A percentile compares a stretch with the other conserved stretches of the same genome.
These are phyloP conservation scores for Schwanniomyces pseudopolymorphus DNA, from an alignment of 805 yeast species.

Conservation along the genomic window DNA sequence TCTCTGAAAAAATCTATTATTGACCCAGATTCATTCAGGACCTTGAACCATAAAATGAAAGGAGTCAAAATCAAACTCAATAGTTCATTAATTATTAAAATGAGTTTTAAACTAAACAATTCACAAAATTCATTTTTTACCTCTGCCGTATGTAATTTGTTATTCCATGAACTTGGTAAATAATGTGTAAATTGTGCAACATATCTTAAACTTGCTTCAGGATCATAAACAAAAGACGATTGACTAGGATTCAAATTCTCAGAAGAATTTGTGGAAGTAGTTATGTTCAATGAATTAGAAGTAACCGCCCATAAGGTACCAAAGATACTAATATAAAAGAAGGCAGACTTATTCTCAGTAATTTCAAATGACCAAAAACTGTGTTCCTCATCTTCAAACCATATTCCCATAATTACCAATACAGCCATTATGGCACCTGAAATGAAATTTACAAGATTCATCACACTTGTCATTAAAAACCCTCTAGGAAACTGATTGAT, in stretches of 20 bases:
- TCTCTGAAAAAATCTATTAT: slow-evolving; percentile 92
- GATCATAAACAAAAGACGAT: slow-evolving; percentile 69
- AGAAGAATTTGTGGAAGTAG: slow-evolving; percentile 15
- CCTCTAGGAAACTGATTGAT: slow-evolving; percentile 92
- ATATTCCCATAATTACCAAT: slow-evolving; percentile 58
- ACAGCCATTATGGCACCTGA: slow-evolving; percentile 90
- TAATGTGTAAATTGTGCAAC: slow-evolving; percentile 90
- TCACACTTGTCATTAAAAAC: slow-evolving; percentile 33
- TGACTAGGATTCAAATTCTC: slow-evolving; percentile 23
- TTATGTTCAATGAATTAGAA: slow-evolving; percentile 52
- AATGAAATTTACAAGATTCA: slow-evolving; percentile 53
- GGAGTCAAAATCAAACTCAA: slow-evolving; percentile 84
- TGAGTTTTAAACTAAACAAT: slow-evolving; percentile 70
- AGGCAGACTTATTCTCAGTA: slow-evolving; percentile 72
- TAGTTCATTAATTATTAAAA: slow-evolving; percentile 73
- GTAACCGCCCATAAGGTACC: slow-evolving; percentile 89
- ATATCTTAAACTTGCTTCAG: slow-evolving; percentile 79
- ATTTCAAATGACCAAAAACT: slow-evolving; percentile 87
- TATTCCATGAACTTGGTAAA: slow-evolving; percentile 85
- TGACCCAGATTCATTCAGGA: slow-evolving; percentile 69
- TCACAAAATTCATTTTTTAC: slow-evolving; percentile 82
- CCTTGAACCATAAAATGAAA: slow-evolving; percentile 79
- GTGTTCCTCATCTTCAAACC: slow-evolving; percentile 78
- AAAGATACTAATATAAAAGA: slow-evolving; percentile 84
- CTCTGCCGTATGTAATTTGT: slow-evolving; percentile 75